Conservation (phyloP, 257 asterid genomes). For the Scutellaria barbata region DNA sequence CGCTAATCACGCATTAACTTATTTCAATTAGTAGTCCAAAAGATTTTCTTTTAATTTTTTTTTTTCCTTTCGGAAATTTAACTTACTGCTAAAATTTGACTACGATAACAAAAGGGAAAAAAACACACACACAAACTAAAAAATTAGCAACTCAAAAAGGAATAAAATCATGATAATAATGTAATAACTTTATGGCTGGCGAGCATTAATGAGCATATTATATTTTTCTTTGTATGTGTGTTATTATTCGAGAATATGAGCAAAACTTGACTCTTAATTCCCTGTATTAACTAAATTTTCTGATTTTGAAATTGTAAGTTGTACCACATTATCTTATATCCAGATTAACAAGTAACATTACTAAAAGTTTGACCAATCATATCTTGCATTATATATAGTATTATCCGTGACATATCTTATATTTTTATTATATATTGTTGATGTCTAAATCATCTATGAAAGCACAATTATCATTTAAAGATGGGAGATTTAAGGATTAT, state of each 20-base stretch:
- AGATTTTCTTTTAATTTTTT: neutral
- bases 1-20: conserved; percentile 36
- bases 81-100: conserved; percentile 16
- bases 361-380: no score
- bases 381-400: no score
- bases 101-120: neutral
- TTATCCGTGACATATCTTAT: no score
- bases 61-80: conserved; percentile 6
- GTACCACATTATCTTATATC: no score
- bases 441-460: no score
- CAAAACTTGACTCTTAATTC: neutral
- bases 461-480: no score
- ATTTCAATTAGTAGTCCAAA: neutral
- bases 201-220: conserved; percentile 17
- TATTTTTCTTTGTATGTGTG: neutral
- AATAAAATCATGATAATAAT: neutral
- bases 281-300: no score
- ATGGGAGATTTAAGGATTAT: no score
- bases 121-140: neutral
- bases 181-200: conserved; percentile 28
- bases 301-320: no score
- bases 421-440: no score
- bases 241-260: neutral
- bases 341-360: no score
- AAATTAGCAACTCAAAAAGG: neutral